Evolutionary conservation across 768 basidiomycete genomes (phyloP).

Genomic region (Pleurotus tuber-regium): DNA sequence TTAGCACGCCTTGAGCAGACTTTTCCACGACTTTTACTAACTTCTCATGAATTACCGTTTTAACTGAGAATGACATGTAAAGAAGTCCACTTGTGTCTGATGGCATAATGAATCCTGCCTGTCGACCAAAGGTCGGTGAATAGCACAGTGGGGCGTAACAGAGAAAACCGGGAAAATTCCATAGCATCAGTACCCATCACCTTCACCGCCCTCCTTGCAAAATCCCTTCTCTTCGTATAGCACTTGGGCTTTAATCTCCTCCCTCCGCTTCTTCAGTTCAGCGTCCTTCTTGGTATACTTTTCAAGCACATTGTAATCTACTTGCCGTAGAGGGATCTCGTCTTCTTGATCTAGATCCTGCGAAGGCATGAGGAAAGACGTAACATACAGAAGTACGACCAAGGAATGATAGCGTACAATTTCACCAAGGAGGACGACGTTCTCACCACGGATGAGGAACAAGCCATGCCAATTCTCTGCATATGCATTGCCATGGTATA

Average conservation of each 20-base stretch:
- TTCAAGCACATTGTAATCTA: slow-evolving; percentile 68
- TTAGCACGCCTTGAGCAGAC: too few relatives aligned
- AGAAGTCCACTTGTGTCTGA: not conserved
- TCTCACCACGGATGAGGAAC: slow-evolving; percentile 95
- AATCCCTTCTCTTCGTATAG: slow-evolving; percentile 86
- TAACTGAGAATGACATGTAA: too few relatives aligned
- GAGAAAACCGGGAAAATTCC: not conserved
- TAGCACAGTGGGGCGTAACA: not conserved
- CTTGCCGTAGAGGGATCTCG: slow-evolving; percentile 74
- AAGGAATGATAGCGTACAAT: slow-evolving; percentile 61
- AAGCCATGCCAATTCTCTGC: slow-evolving; percentile 88
- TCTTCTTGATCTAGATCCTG: slow-evolving; percentile 95
- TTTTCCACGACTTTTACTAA: too few relatives aligned
- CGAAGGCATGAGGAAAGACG: slow-evolving; percentile 5
- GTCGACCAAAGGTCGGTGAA: not conserved
- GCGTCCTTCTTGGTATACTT: slow-evolving; percentile 72
- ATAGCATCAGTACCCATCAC: slow-evolving; percentile 77
- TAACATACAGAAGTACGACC: slow-evolving; percentile 7
- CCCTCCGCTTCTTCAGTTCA: slow-evolving; percentile 73
- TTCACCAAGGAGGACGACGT: slow-evolving; percentile 95
- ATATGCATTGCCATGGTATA: slow-evolving; percentile 86
- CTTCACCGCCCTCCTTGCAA: slow-evolving; percentile 93
- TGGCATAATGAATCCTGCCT: slow-evolving; percentile 9
- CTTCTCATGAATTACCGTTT: too few relatives aligned
- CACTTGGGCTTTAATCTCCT: slow-evolving; percentile 79